Base-by-base conservation (phyloP, 2,329 filamentous ascomycete genomes). In the Scedosporium minutisporum region DNA sequence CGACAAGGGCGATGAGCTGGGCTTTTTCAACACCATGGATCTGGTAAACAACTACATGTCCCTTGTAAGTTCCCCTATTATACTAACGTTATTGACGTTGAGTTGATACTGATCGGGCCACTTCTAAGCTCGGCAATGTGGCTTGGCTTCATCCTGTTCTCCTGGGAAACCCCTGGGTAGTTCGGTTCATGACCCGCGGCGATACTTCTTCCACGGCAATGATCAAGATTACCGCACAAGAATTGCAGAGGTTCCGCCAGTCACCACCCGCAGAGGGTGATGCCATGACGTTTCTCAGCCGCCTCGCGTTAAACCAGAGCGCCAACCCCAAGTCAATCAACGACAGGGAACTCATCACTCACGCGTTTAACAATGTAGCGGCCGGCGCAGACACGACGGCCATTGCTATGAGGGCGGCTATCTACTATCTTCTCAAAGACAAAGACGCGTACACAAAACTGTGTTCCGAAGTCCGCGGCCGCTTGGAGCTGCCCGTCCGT, bases 361-460 rank as follows among this genome's bases (percentile, higher is more conserved):
- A 46, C 42, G 42, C 42, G 3, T 46, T 46, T 9, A 46, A 46
- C 42, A 46, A 46, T 9, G 42, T 46, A 6, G 42, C 42, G 12
- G 75, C 74, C 3, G 74, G 72, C 16, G 71, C 70, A 1, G 74
- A 76, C 57, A 76, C 74, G 0, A 76, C 73, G 1, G 71, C 74
- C 2, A 68, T 73, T 14, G 69, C 69, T 3, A 68, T 77, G 25
- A 68, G 71, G 6, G 69, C 75, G 16, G 65, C 72, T n/a, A 66
- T 79, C 6, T 78, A 76, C 67, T 70, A 73, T 62, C 67, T 74
- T 18, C 68, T 78, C 53, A 72, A 72, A 25, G 67, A 73, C 63
- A 71, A 71, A 3, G 59, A 62, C 0, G 65, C 66, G 7, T 66
- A 66, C 25, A 70, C 66, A 63, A 68, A 70, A 14, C 61, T 65